Conservation (phyloP, 352 stramenopile genomes). For the Blastocystis sp. region DNA sequence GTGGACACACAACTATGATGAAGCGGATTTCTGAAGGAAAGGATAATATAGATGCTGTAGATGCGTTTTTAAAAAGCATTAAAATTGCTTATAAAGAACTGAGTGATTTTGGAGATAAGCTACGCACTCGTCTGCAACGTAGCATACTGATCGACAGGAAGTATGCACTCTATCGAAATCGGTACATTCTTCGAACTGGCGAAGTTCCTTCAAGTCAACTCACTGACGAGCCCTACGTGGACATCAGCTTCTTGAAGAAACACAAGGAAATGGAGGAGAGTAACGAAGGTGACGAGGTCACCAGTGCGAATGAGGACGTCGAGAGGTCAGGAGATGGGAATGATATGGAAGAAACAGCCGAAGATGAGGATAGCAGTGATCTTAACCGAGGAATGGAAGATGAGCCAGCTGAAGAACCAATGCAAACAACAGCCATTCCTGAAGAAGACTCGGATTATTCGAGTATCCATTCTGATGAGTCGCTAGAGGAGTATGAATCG, state of each 20-base stretch:
- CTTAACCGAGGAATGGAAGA: background rate
- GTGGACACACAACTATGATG: background rate
- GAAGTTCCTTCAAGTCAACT: background rate
- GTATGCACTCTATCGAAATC: conserved; percentile 32
- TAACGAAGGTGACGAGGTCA: background rate
- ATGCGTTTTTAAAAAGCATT: background rate
- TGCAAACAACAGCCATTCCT: background rate
- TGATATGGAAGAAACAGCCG: background rate
- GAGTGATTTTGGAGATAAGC: background rate
- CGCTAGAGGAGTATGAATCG: background rate
- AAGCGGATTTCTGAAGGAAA: background rate
- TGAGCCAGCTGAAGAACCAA: background rate
- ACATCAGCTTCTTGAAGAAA: conserved; percentile 28
- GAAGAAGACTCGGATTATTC: background rate
- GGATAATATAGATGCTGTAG: background rate
- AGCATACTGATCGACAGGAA: conserved; percentile 29
- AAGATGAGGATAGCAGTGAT: background rate
- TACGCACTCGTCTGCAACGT: background rate
- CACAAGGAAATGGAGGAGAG: background rate
- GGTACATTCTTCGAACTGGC: conserved; percentile 38
- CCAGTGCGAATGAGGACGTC: background rate
- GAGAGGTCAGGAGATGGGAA: background rate
- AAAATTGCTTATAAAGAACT: background rate
- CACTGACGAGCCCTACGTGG: background rate
- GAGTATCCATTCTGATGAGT: background rate